These are phyloP conservation scores for Coniosporium apollinis DNA, from an alignment of 495 filamentous ascomycete genomes.

Conservation along the genomic window DNA sequence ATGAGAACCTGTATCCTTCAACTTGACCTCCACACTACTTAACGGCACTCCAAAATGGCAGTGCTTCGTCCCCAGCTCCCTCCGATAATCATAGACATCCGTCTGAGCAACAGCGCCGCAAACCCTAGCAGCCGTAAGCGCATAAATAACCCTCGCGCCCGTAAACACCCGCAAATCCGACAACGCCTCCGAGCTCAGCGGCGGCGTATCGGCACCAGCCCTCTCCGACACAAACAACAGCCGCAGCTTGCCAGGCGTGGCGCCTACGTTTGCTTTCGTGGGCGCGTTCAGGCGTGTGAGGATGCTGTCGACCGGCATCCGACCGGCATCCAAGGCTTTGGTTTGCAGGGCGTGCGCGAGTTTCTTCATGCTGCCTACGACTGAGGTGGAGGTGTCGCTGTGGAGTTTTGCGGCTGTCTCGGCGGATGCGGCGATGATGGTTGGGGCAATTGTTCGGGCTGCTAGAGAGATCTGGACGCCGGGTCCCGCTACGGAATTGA, in stretches of 20 bases:
- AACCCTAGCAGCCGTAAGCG: slow-evolving; percentile 61
- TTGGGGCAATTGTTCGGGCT: slow-evolving; percentile 58
- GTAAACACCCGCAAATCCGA: slow-evolving; percentile 69
- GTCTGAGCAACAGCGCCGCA: slow-evolving; percentile 78
- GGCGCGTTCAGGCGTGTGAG: slow-evolving; percentile 47
- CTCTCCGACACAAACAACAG: slow-evolving; percentile 52
- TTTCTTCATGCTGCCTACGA: slow-evolving; percentile 34
- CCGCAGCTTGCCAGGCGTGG: slow-evolving; percentile 54
- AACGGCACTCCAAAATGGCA: slow-evolving; percentile 74
- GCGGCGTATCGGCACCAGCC: slow-evolving; percentile 31
- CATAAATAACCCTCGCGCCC: slow-evolving; percentile 67
- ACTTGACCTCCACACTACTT: slow-evolving; percentile 58
- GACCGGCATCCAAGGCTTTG: slow-evolving; percentile 49
- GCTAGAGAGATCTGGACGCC: slow-evolving; percentile 54
- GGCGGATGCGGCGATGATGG: slow-evolving; percentile 65
- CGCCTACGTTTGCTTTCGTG: slow-evolving; percentile 41
- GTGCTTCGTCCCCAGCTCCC: slow-evolving; percentile 28
- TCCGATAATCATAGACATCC: slow-evolving; percentile 72
- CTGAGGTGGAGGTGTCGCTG: slow-evolving; percentile 30
- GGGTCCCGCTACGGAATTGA: slow-evolving; percentile 69
- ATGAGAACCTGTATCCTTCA: slow-evolving; percentile 40
- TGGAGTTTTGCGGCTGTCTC: slow-evolving; percentile 53
- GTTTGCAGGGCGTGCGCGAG: slow-evolving; percentile 54
- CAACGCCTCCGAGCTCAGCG: slow-evolving; percentile 46
- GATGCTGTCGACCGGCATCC: slow-evolving; percentile 50